These are phyloP conservation scores for Bocquillonia castaneifolia DNA, from an alignment of 441 rosid genomes.

Conservation along the genomic window DNA sequence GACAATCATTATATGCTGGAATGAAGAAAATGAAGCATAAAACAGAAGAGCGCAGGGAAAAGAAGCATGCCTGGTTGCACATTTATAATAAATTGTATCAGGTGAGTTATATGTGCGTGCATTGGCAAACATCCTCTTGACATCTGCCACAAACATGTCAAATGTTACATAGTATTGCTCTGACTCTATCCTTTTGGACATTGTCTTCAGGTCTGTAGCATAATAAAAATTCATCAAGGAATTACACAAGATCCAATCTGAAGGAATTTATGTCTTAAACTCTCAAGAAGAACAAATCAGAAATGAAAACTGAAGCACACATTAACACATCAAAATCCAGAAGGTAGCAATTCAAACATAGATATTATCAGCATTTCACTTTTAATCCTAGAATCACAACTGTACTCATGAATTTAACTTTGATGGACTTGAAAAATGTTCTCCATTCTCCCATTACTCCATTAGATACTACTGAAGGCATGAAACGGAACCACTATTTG, in stretches of 20 bases:
- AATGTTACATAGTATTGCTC: constrained; percentile 89
- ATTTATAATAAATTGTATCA: constrained; percentile 83
- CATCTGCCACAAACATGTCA: constrained; percentile 97
- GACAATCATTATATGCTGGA: background rate
- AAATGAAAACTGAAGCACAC: background rate
- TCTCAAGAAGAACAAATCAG: background rate
- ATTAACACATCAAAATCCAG: background rate
- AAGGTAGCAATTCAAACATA: background rate
- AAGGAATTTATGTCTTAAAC: background rate
- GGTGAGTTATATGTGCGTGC: constrained; percentile 88
- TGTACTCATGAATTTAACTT: background rate
- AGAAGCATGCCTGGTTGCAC: constrained; percentile 63
- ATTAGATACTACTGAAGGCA: background rate
- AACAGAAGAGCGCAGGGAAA: background rate
- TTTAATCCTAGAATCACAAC: background rate
- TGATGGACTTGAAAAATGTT: background rate
- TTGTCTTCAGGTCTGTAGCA: constrained; percentile 78
- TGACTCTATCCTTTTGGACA: constrained; percentile 83
- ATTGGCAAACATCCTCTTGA: constrained; percentile 84
- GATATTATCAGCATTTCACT: background rate
- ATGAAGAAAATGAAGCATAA: background rate
- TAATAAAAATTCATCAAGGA: constrained; percentile 7
- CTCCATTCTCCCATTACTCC: too few relatives aligned
- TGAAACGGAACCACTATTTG: background rate
- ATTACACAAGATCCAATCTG: background rate